phyloP scores from a whole-genome alignment of 192 early-diverging fungal genomes.

The Coemansia sp. region DNA sequence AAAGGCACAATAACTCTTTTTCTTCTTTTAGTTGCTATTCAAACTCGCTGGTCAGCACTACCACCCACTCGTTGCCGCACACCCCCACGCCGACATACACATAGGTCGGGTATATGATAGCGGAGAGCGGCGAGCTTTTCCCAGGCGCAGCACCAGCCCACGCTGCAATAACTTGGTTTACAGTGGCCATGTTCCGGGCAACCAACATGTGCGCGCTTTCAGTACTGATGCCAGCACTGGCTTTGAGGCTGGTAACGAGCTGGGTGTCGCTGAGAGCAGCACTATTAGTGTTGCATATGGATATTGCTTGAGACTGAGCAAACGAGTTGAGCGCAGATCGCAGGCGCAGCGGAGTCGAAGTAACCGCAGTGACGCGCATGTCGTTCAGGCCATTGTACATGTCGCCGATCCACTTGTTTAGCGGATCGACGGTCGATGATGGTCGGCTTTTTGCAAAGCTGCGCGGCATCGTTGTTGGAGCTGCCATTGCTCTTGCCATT shows the following conservation, averaged over 20 bases:
- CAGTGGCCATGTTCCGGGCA: not conserved
- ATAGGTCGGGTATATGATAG: not conserved
- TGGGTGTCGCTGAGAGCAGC: not conserved
- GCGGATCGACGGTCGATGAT: slow-evolving; percentile 5
- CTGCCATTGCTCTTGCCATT: too few species aligned
- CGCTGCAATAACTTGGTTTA: not conserved
- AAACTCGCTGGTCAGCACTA: slow-evolving; percentile 17
- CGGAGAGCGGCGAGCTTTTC: not conserved
- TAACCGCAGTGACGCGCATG: slow-evolving; percentile 4
- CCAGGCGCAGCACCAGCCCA: not conserved
- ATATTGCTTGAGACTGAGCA: slow-evolving; percentile 6
- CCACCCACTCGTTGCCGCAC: slow-evolving; percentile 11
- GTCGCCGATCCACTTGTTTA: slow-evolving; percentile 9
- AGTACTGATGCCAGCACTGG: not conserved
- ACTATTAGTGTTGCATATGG: slow-evolving; percentile 5
- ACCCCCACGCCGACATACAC: slow-evolving; percentile 16
- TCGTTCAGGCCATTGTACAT: slow-evolving; percentile 13
- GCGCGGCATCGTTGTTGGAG: not conserved
- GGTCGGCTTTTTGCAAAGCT: not conserved
- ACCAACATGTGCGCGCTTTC: not conserved
- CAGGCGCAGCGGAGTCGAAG: slow-evolving; percentile 4
- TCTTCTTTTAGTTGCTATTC: not conserved
- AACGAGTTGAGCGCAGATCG: slow-evolving; percentile 12
- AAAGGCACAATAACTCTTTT: not conserved
- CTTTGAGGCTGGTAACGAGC: not conserved